A percentile compares a stretch with the other conserved stretches of the same genome.
These are phyloP conservation scores for Daldinia sp. DNA, from an alignment of 2,329 filamentous ascomycete species.

Conservation along the genomic window DNA sequence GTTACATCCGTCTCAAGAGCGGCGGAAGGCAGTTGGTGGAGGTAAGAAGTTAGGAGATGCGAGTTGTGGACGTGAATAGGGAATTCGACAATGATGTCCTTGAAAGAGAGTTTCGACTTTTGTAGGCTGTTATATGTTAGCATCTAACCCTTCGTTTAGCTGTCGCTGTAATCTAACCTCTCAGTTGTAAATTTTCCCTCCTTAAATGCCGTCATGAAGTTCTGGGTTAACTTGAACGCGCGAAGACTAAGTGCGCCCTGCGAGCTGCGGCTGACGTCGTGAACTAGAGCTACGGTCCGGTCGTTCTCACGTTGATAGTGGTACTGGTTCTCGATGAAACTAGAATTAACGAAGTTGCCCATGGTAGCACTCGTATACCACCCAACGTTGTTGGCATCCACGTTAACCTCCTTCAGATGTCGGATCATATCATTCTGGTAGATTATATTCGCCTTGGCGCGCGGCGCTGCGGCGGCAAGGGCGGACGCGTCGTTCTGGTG, in stretches of 20 bases:
- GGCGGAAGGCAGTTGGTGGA: conserved; percentile 85
- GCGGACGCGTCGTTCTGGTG: conserved; percentile 80
- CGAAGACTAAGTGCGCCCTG: conserved; percentile 89
- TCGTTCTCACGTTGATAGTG: conserved; percentile 98
- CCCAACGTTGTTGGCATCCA: conserved; percentile 96
- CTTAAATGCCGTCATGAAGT: conserved; percentile 91
- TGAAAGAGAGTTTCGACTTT: conserved; percentile 92
- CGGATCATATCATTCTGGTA: conserved; percentile 99
- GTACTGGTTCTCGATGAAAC: conserved; percentile 97
- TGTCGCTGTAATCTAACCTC: conserved; percentile 67
- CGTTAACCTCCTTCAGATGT: conserved; percentile 94
- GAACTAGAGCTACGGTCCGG: conserved; percentile 85
- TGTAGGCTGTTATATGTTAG: conserved; percentile 72
- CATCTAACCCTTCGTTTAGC: not conserved
- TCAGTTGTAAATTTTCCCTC: conserved; percentile 98
- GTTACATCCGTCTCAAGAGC: conserved; percentile 72
- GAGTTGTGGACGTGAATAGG: conserved; percentile 95
- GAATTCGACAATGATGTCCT: conserved; percentile 91
- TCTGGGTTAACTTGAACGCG: conserved; percentile 87
- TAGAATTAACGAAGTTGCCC: conserved; percentile 96
- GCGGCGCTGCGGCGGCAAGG: conserved; percentile 85
- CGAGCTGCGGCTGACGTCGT: conserved; percentile 94
- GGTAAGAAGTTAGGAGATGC: conserved; percentile 91
- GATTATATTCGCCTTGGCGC: conserved; percentile 85
- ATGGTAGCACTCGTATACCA: conserved; percentile 99